Evolutionary conservation across 148 eudicot species (phyloP).

Genomic region (Polygonum maritimum): DNA sequence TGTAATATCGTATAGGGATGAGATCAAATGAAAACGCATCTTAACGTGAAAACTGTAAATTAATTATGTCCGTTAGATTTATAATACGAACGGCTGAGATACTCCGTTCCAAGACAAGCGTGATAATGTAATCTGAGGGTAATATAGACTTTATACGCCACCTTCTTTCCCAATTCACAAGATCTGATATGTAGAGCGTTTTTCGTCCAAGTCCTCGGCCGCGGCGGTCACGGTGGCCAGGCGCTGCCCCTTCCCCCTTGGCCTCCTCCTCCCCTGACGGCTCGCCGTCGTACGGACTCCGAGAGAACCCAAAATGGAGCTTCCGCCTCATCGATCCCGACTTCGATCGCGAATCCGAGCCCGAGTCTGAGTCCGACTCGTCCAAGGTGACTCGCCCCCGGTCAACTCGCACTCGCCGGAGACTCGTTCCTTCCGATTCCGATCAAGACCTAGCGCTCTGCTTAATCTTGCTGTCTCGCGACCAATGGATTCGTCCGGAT

Average conservation of each 20-base stretch:
- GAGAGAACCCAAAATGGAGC: slow-evolving; percentile 28
- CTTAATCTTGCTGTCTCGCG: slow-evolving; percentile 66
- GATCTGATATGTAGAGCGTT: no score
- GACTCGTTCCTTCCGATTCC: slow-evolving; percentile 16
- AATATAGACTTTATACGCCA: no score
- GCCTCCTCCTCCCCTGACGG: slow-evolving; percentile 13
- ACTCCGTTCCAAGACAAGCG: no score
- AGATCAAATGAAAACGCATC: no score
- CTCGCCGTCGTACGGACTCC: slow-evolving; percentile 18
- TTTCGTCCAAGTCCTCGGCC: no score
- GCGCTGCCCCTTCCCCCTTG: slow-evolving; percentile 12
- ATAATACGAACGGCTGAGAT: no score
- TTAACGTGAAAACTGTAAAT: no score
- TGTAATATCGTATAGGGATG: no score
- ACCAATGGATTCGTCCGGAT: slow-evolving; percentile 29
- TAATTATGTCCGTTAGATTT: no score
- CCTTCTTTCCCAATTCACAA: no score
- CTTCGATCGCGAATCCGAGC: slow-evolving; percentile 34
- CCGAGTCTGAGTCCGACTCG: slow-evolving; percentile 56
- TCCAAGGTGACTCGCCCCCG: slow-evolving; percentile 26
- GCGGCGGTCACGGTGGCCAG: no score
- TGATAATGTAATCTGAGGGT: no score
- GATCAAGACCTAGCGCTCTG: slow-evolving; percentile 75
- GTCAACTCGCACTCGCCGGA: slow-evolving; percentile 32
- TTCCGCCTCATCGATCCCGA: slow-evolving; percentile 24